Base-by-base conservation (phyloP, 176 grass and related monocot species). In the Musa schizocarpa region DNA sequence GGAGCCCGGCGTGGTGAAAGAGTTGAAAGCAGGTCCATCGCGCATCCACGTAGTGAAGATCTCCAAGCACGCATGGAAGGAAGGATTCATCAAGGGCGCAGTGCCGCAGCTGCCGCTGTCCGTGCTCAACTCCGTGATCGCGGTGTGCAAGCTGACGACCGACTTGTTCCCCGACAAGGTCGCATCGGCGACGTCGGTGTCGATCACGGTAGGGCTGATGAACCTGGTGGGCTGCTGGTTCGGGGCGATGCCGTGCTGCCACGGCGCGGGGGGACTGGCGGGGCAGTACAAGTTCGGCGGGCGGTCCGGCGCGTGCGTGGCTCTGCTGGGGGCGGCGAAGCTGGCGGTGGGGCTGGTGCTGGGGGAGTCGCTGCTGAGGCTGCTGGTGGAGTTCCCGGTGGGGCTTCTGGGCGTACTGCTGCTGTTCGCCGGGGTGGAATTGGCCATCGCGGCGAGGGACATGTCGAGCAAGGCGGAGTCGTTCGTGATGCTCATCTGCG, bases 201-300 rank as follows among this genome's bases (percentile, higher is more conserved):
- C 93, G 53, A 52, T 96, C 62, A 96, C 93, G 20, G 87, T 96
- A 65, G 93, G 93, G 20, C 63, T 69, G 61, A 96, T 92, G 93
- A 96, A 96, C 76, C 82, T 96, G 65, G 82, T 92, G 34, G 93
- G 93, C 0, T 90, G 93, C 81, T 96, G 93, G 89, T 96, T 96
- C 74, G 93, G 89, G 23, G 93, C 87, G 55, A 96, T 96, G 93
- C 93, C 93, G 53, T 92, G 89, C 74, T 96, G 90, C 83, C 93
- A 96, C 62, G 93, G 90, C 9, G 90, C 90, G 0, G 93, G 93
- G 8, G 90, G 93, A 9, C 81, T 96, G 74, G 93, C 93, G 26
- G 90, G 93, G 13, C 88, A 93, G 82, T 90, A 93, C 84, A 86
- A 69, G 76, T 97, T 97, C 66, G 93, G 90, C 13, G 88, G 87